Percentiles rank a stretch among this genome's conserved stretches.
Conservation (phyloP, 2,329 filamentous ascomycete species). For the Fonsecaea multimorphosa region DNA sequence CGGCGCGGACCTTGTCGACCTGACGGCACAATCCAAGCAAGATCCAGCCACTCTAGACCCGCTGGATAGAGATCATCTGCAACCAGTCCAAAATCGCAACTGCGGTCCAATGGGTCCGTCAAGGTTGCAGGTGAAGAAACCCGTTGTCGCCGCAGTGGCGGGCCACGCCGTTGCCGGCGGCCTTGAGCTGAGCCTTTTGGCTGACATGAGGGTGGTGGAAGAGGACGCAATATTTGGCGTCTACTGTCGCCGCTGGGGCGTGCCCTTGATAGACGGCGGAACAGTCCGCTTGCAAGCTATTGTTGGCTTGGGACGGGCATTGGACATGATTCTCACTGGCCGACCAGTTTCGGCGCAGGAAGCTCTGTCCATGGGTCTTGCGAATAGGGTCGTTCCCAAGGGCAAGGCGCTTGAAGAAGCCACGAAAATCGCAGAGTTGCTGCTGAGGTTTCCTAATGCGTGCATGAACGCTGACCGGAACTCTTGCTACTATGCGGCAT, state of each 20-base stretch:
- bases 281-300: slow-evolving; percentile 60
- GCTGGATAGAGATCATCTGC: slow-evolving; percentile 33
- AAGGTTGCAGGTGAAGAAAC: slow-evolving; percentile 58
- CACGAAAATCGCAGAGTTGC: slow-evolving; percentile 52
- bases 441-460: slow-evolving; percentile 58
- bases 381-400: slow-evolving; percentile 59
- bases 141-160: slow-evolving; percentile 59
- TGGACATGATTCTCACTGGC: slow-evolving; percentile 65
- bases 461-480: slow-evolving; percentile 60
- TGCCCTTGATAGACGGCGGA: slow-evolving; percentile 60
- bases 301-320: slow-evolving; percentile 59
- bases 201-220: slow-evolving; percentile 61
- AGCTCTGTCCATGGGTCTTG: slow-evolving; percentile 59
- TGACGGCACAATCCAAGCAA: slow-evolving; percentile 49
- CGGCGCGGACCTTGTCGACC: slow-evolving; percentile 55
- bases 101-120: slow-evolving; percentile 61
- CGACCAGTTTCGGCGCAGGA: slow-evolving; percentile 57
- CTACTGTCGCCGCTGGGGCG: slow-evolving; percentile 61
- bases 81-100: slow-evolving; percentile 47
- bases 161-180: slow-evolving; percentile 63
- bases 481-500: slow-evolving; percentile 59
- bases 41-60: slow-evolving; percentile 28
- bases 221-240: slow-evolving; percentile 62
- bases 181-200: slow-evolving; percentile 60
- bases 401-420: slow-evolving; percentile 60